Evolutionary conservation across 257 asterid genomes (phyloP), one percentile per base, ranked within the genome.

Genomic region (Ilex asprella): DNA sequence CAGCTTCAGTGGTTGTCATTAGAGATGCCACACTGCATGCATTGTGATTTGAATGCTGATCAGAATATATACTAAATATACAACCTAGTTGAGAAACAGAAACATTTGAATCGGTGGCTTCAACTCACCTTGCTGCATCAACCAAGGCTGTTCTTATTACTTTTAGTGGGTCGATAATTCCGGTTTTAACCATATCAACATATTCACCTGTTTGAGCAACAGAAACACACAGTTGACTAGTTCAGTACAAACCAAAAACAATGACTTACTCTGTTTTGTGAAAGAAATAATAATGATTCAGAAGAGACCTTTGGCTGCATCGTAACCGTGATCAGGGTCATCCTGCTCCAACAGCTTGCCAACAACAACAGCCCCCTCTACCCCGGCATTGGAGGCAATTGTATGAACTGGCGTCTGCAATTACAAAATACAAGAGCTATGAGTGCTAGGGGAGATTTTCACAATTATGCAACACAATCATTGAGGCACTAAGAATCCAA

Each of bases 151-250:
- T 83, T 69, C 90, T 81, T 47, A 81, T 83, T 21, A 83, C 90
- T 73, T 83, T 83, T 68, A 83, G 58, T n/a, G 90, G 90, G 61
- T 83, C 90, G 8, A 83, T 76, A 10, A 83, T 83, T 16, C 87
- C 90, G 10, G 90, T 70, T 63, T 83, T 74, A 0, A 81, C 66
- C 90, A 83, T 81, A 65, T 83, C 81, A 0, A 83, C 85, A 55
- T 83, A 81, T 67, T 76, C 85, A 68, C 85, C 87, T 82, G 79
- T 11, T 51, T 62, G 50, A 14, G 54, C 67, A 78, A 16, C 32
- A 49, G 0, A 21, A 13, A 54, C 16, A 54, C 16, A 16, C 2
- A 5, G n/a, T 14, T 47, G 75, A 57, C 46, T 21, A 57, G 31
- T 61, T 31, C 3, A 46, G 52, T 46, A 14, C 30, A 14, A 6